These are phyloP conservation scores for Aegilops tauschii DNA, from an alignment of 176 grass and related monocot species.

Conservation along the genomic window DNA sequence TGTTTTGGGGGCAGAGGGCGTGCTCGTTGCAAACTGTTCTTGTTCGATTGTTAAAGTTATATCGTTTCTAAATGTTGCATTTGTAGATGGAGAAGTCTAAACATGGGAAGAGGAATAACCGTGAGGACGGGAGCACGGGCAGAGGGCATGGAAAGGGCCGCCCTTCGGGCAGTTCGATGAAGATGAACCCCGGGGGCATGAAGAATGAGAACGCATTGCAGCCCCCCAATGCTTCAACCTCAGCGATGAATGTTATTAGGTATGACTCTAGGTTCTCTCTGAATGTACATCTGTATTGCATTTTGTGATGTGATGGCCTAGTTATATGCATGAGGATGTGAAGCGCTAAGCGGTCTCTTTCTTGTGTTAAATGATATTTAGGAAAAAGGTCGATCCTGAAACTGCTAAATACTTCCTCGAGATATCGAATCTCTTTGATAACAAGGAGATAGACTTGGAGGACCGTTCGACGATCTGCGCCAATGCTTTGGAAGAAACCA, in stretches of 20 bases:
- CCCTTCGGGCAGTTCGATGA: not conserved
- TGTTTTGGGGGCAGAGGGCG: not conserved
- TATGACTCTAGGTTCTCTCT: constrained; percentile 12
- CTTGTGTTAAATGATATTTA: constrained; percentile 30
- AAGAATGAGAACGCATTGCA: constrained; percentile 15
- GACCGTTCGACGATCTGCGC: constrained; percentile 67
- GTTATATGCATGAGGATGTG: not conserved
- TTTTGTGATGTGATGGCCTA: not conserved
- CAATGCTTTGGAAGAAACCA: constrained; percentile 94
- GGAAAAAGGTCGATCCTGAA: constrained; percentile 90
- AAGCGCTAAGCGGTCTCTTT: constrained; percentile 2
- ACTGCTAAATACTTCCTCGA: constrained; percentile 81
- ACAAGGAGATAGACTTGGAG: constrained; percentile 68
- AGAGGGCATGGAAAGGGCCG: constrained; percentile 23
- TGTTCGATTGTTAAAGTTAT: not conserved
- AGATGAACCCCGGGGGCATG: not conserved
- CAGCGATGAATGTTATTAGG: constrained; percentile 43
- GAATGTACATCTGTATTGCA: not conserved
- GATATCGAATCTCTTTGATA: constrained; percentile 82
- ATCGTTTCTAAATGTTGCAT: not conserved
- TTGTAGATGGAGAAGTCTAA: not conserved
- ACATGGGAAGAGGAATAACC: constrained; percentile 12
- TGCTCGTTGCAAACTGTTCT: not conserved
- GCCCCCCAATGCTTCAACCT: constrained; percentile 20
- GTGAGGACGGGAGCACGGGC: constrained; percentile 27